Evolutionary conservation across 1,284 basidiomycete genomes (phyloP), one percentile per base, ranked within the genome.

Genomic region (Leccinum pachyderme): DNA sequence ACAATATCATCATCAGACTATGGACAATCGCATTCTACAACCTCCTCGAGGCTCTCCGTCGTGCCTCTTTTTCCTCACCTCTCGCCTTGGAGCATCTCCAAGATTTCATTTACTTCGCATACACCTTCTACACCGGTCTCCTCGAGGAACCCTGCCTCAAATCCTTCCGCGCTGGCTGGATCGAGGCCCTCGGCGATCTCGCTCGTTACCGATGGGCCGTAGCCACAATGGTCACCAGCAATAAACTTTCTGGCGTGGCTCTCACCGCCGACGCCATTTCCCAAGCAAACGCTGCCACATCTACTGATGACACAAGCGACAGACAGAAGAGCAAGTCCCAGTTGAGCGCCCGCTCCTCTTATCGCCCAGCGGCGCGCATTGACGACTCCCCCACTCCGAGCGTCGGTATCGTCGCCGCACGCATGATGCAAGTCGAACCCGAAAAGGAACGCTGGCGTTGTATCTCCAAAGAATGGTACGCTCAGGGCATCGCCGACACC

Each of bases 151-250:
- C 84, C 18, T 81, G 77, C 2, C 81, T 98, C 51, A 73, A 72
- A 11, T 72, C 75, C 8, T 95, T 95, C 76, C 85, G 87, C 55
- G 78, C 83, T 1, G 86, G 87, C 2, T 99, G 96, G 95, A 85
- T 98, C 51, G 95, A 99, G 71, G 93, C 95, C 5, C 84, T 99
- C 12, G 96, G 96, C 25, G 95, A 98, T 72, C 81, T 99, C 32
- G 95, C 96, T 0, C 81, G 95, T 28, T 98, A 97, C 70, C 83
- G 92, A 49, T 96, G 98, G 92, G 89, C 90, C 3, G 91, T 97
- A n/a, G 91, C 84, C 33, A 82, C 82, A 31, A 81, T 87, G 76
- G 75, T 86, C 25, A 78, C 80, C n/a, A 70, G 76, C 63, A 63
- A 71, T 62, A 60, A 73, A 52, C 63, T 72, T 60, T 61, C 73